phyloP scores from a whole-genome alignment of 441 rosid genomes.

The Gossypium gossypioides region DNA sequence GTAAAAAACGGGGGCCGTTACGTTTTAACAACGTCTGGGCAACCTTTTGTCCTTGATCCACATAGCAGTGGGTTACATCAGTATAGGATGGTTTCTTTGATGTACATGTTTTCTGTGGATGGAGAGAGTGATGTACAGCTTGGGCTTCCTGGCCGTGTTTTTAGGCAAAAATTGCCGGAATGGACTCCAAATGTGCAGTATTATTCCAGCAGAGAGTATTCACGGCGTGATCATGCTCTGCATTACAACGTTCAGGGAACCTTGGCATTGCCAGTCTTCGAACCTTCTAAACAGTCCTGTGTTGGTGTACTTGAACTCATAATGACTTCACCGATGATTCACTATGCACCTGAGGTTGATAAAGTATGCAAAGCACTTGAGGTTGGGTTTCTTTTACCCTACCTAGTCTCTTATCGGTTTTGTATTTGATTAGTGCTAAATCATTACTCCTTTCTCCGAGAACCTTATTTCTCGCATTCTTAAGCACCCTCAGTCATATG shows the following conservation, averaged over 20 bases:
- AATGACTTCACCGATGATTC: constrained; percentile 70
- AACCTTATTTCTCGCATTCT: background rate
- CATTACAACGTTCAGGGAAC: constrained; percentile 63
- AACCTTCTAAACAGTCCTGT: constrained; percentile 62
- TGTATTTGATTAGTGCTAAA: background rate
- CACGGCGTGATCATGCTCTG: constrained; percentile 65
- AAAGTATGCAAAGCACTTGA: constrained; percentile 84
- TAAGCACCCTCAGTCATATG: constrained; percentile 19
- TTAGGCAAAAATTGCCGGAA: constrained; percentile 64
- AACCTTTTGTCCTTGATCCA: constrained; percentile 78
- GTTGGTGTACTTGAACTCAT: constrained; percentile 85
- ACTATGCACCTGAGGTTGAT: constrained; percentile 32
- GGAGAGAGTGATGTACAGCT: constrained; percentile 57
- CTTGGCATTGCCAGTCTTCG: constrained; percentile 85
- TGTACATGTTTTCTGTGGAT: constrained; percentile 62
- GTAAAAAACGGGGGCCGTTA: constrained; percentile 45
- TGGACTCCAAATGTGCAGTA: constrained; percentile 92
- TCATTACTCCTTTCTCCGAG: background rate
- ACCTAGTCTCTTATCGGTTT: background rate
- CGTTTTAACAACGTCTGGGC: constrained; percentile 72
- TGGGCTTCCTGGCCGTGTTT: constrained; percentile 91
- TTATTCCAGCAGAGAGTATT: constrained; percentile 69
- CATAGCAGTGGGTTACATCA: constrained; percentile 58
- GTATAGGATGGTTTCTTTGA: constrained; percentile 74
- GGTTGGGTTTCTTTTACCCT: constrained; percentile 40